Evolutionary conservation across 2,329 filamentous ascomycete genomes (phyloP).

Genomic region (Xylaria multiplex): DNA sequence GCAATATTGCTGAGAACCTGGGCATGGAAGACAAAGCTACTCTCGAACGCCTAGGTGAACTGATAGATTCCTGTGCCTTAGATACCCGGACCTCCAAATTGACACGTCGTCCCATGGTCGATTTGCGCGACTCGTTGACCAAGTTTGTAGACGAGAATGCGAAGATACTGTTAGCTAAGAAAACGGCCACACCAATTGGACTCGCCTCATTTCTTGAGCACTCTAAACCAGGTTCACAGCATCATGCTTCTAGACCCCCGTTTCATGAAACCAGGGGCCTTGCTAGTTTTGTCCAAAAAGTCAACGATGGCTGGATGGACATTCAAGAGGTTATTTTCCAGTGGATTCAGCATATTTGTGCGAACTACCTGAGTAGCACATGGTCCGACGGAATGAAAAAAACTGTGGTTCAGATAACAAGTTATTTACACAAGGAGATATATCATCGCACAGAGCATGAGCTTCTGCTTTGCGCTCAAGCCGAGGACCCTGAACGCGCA

Average conservation of each 20-base stretch:
- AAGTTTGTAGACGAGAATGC: slow-evolving; percentile 65
- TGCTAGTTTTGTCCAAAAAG: slow-evolving; percentile 59
- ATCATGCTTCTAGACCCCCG: slow-evolving; percentile 56
- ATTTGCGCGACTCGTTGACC: slow-evolving; percentile 60
- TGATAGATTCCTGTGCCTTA: slow-evolving; percentile 62
- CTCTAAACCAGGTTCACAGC: slow-evolving; percentile 65
- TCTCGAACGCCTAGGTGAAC: slow-evolving; percentile 58
- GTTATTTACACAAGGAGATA: slow-evolving; percentile 62
- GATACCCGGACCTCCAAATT: slow-evolving; percentile 63
- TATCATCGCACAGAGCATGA: slow-evolving; percentile 59
- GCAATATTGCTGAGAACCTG: slow-evolving; percentile 64
- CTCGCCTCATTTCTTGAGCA: slow-evolving; percentile 72
- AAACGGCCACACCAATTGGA: slow-evolving; percentile 62
- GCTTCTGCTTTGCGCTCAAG: slow-evolving; percentile 45
- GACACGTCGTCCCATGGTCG: slow-evolving; percentile 57
- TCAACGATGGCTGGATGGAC: slow-evolving; percentile 63
- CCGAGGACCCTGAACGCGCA: slow-evolving; percentile 32
- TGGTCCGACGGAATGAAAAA: slow-evolving; percentile 69
- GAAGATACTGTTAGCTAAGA: slow-evolving; percentile 63
- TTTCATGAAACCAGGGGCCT: slow-evolving; percentile 66
- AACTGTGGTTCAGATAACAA: slow-evolving; percentile 66
- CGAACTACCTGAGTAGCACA: slow-evolving; percentile 62
- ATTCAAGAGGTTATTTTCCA: slow-evolving; percentile 68
- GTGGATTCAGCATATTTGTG: slow-evolving; percentile 63
- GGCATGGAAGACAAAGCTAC: slow-evolving; percentile 62